A percentile compares a stretch with the other conserved stretches of the same genome.
Conservation (phyloP, 768 basidiomycete species). For the Paxillus rubicundulus region DNA sequence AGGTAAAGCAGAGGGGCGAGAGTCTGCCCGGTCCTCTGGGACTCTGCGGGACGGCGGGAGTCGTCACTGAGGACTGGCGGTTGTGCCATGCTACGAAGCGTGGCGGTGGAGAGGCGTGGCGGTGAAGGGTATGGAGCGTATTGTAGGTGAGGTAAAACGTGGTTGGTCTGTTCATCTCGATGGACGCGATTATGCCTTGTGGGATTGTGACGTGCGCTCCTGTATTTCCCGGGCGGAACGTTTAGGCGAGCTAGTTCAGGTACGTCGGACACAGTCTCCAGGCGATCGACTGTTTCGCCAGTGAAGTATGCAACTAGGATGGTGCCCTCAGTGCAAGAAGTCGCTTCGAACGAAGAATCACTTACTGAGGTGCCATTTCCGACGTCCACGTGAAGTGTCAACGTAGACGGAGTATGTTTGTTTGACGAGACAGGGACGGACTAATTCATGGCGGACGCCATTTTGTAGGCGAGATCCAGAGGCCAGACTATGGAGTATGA, state of each 20-base stretch:
- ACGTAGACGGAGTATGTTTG: slow-evolving; percentile 82
- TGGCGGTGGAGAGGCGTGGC: slow-evolving; percentile 14
- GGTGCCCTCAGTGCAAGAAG: slow-evolving; percentile 1
- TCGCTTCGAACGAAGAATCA: slow-evolving; percentile 11
- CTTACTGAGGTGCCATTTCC: slow-evolving; percentile 83
- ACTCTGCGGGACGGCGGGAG: background rate
- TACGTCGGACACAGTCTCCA: slow-evolving; percentile 59
- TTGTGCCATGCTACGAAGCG: slow-evolving; percentile 3
- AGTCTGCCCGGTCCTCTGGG: slow-evolving; percentile 23
- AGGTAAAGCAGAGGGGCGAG: slow-evolving; percentile 68
- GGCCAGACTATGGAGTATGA: slow-evolving; percentile 22
- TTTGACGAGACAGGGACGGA: slow-evolving; percentile 59
- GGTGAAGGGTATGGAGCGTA: slow-evolving; percentile 34
- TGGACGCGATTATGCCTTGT: slow-evolving; percentile 41
- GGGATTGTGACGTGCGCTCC: slow-evolving; percentile 58
- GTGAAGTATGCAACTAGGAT: slow-evolving; percentile 74
- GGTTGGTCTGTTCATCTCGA: slow-evolving; percentile 24
- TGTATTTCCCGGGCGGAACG: slow-evolving; percentile 61
- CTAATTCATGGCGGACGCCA: slow-evolving; percentile 25
- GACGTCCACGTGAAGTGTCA: slow-evolving; percentile 58
- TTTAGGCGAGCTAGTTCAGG: slow-evolving; percentile 49
- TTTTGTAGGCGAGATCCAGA: slow-evolving; percentile 30
- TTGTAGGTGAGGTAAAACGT: slow-evolving; percentile 20
- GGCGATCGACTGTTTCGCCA: slow-evolving; percentile 53
- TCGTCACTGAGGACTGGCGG: slow-evolving; percentile 1